Percentiles rank a stretch among this genome's conserved stretches.
Evolutionary conservation across 2,329 filamentous ascomycete species (phyloP).

Genomic region (Penicillium sp.): DNA sequence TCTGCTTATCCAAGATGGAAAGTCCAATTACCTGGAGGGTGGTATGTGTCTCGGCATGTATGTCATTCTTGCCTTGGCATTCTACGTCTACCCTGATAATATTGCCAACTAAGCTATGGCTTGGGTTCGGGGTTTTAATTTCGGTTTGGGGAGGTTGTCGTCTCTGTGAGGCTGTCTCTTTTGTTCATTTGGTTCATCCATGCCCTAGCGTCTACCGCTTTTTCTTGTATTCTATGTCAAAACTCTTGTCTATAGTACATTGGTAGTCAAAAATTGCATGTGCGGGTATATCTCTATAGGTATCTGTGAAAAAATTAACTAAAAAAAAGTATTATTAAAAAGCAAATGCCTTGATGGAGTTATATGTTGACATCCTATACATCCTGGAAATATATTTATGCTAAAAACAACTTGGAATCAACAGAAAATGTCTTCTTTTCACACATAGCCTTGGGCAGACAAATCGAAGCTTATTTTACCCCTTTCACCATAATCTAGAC

Average conservation of each 20-base stretch:
- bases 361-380: not conserved
- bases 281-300: not conserved
- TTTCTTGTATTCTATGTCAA: not conserved
- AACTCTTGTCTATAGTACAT: not conserved
- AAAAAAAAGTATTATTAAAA: not conserved
- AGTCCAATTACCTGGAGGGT: conserved; percentile 80
- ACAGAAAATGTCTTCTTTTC: not conserved
- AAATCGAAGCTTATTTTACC: not conserved
- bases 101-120: conserved; percentile 8
- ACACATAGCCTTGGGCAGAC: no score
- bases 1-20: conserved; percentile 75
- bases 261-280: not conserved
- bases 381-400: not conserved
- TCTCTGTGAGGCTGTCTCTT: not conserved
- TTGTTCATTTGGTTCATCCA: not conserved
- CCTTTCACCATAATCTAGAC: not conserved
- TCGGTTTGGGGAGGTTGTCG: not conserved
- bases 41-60: conserved; percentile 65
- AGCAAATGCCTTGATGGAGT: not conserved
- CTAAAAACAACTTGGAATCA: not conserved
- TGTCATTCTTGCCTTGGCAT: conserved; percentile 50
- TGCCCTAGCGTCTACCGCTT: not conserved
- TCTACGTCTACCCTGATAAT: conserved; percentile 51
- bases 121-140: not conserved
- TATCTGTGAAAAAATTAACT: not conserved